A percentile compares a stretch with the other conserved stretches of the same genome.
Conservation (phyloP, 2,329 filamentous ascomycete genomes). For the Sporothrix phasma region DNA sequence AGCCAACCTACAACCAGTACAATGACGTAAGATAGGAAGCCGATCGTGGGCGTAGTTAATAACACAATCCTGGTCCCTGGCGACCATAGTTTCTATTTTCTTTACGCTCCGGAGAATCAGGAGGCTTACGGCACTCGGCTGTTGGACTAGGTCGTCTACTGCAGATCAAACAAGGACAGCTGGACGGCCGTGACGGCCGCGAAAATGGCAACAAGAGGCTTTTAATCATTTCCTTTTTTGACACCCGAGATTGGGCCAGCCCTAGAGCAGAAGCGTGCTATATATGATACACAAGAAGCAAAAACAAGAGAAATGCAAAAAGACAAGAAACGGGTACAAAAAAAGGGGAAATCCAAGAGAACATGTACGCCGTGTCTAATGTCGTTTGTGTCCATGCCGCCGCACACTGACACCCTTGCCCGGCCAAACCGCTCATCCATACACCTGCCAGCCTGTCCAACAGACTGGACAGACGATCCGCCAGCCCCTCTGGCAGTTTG, state of each 20-base stretch:
- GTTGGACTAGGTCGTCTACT: too few relatives aligned
- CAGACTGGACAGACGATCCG: too few relatives aligned
- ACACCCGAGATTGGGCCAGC: neutral
- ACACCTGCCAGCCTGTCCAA: neutral
- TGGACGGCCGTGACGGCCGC: too few relatives aligned
- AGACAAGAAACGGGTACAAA: slow-evolving; percentile 3
- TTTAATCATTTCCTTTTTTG: neutral
- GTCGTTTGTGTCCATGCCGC: neutral
- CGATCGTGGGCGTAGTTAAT: too few relatives aligned
- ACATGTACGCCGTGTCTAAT: slow-evolving; percentile 10
- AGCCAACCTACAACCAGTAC: too few relatives aligned
- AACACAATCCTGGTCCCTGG: too few relatives aligned
- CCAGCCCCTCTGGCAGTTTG: too few relatives aligned
- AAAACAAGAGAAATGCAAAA: neutral
- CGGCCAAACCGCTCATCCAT: neutral
- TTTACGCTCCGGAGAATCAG: too few relatives aligned
- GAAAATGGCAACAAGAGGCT: neutral
- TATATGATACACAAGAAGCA: slow-evolving; percentile 2
- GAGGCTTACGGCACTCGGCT: too few relatives aligned
- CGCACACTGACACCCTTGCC: neutral
- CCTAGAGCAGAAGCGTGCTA: neutral
- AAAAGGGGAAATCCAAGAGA: neutral
- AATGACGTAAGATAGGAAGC: too few relatives aligned
- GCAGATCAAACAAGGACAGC: too few relatives aligned
- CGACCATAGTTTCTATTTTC: too few relatives aligned